phyloP scores from a whole-genome alignment of 495 filamentous ascomycete species.

The Lophium mytilinum region DNA sequence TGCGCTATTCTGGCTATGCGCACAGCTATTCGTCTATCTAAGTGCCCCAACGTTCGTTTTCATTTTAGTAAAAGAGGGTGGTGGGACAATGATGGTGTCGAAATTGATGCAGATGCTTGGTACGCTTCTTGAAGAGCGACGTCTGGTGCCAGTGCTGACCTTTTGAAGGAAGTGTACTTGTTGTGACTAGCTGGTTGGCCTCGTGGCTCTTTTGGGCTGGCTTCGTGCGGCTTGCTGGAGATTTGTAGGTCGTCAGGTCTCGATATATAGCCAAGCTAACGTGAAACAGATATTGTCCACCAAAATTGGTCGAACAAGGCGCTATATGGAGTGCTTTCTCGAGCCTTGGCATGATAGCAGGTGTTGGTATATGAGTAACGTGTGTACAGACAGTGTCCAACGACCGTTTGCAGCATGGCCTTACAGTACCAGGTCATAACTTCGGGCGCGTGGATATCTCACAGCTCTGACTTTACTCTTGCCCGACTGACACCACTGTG shows the following conservation, averaged over 20 bases:
- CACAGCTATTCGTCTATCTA: background rate
- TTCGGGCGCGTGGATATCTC: too few relatives aligned
- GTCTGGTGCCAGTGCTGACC: background rate
- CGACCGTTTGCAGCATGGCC: too few relatives aligned
- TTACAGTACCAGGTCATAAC: too few relatives aligned
- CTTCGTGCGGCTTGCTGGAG: constrained; percentile 8
- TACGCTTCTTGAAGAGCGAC: background rate
- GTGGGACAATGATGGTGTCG: background rate
- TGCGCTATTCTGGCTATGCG: constrained; percentile 8
- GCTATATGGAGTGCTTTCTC: constrained; percentile 8
- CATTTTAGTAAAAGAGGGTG: background rate
- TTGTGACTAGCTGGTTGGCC: constrained; percentile 9
- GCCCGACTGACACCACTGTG: too few relatives aligned
- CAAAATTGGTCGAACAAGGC: constrained; percentile 6
- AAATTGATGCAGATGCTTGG: background rate
- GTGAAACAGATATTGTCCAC: constrained; percentile 9
- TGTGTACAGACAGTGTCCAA: too few relatives aligned
- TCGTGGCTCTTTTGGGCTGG: constrained; percentile 17
- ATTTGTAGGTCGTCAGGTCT: background rate
- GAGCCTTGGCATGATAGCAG: constrained; percentile 3
- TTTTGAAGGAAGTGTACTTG: too few relatives aligned
- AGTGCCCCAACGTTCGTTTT: background rate
- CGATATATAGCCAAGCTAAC: background rate
- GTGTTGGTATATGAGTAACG: constrained; percentile 1
- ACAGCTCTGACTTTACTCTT: too few relatives aligned